These are phyloP conservation scores for Ichthyophthirius multifiliis DNA, from an alignment of 169 alveolate genomes.

Conservation along the genomic window DNA sequence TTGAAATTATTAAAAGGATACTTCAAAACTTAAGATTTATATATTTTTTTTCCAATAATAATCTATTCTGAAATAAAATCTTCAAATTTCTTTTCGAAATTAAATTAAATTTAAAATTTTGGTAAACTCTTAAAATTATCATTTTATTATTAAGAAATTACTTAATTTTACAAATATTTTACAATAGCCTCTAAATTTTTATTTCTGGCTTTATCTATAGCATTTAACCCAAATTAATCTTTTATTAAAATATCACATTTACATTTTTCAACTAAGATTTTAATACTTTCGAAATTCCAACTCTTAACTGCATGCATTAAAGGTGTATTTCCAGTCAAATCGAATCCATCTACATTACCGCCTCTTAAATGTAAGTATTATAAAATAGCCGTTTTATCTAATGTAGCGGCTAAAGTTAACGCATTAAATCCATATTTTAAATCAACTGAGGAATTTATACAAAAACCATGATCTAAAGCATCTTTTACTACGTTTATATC, in stretches of 20 bases:
- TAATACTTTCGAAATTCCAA: constrained; percentile 2
- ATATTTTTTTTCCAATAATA: neutral
- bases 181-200: neutral
- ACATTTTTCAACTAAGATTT: constrained; percentile 2
- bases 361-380: neutral
- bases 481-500: neutral
- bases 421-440: neutral
- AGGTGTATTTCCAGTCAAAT: neutral
- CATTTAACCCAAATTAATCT: neutral
- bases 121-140: neutral
- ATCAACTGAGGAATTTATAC: neutral
- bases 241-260: neutral
- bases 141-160: neutral
- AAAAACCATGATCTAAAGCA: neutral
- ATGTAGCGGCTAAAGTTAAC: neutral
- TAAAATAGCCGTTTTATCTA: neutral
- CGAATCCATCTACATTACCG: neutral
- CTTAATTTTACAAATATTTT: neutral
- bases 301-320: neutral
- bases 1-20: constrained; percentile 4
- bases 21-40: neutral
- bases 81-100: neutral
- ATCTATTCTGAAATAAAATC: neutral
- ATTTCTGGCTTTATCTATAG: neutral
- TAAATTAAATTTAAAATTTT: neutral